Conservation (phyloP, 352 stramenopile genomes). For the Globisporangium barbulae region DNA sequence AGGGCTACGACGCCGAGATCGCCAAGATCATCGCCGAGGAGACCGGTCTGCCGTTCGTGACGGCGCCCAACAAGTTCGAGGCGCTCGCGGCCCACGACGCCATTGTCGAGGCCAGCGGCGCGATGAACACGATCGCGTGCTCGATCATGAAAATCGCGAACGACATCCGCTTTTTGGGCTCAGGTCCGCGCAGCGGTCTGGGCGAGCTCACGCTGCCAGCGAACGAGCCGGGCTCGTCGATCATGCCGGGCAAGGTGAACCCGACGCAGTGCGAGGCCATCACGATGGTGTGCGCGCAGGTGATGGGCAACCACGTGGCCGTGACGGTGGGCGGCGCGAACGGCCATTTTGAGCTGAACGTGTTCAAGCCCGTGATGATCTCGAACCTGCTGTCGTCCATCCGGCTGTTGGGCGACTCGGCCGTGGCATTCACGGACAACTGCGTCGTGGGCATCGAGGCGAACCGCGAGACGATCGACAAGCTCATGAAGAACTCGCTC, state of each 20-base stretch:
- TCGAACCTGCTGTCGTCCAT: conserved; percentile 81
- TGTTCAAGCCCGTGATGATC: conserved; percentile 98
- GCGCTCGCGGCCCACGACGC: conserved; percentile 66
- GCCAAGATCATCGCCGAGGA: conserved; percentile 91
- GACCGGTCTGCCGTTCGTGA: conserved; percentile 92
- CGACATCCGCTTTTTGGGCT: conserved; percentile 71
- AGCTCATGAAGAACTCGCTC: conserved; percentile 93
- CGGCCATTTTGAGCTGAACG: conserved; percentile 97
- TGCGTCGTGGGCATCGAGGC: conserved; percentile 92
- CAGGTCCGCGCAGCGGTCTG: conserved; percentile 51
- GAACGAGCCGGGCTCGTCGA: conserved; percentile 70
- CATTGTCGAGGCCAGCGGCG: conserved; percentile 61
- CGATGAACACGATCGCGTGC: conserved; percentile 69
- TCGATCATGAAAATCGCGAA: conserved; percentile 82
- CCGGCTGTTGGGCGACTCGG: conserved; percentile 87
- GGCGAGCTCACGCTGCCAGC: conserved; percentile 61
- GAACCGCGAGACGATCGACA: conserved; percentile 89
- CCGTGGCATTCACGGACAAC: conserved; percentile 87
- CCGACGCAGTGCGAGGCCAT: conserved; percentile 94
- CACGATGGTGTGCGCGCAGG: conserved; percentile 95
- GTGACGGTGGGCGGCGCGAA: conserved; percentile 92
- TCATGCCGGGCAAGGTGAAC: conserved; percentile 79
- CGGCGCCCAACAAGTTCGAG: conserved; percentile 97
- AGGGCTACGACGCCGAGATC: conserved; percentile 94
- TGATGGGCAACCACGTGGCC: conserved; percentile 96